Evolutionary conservation across 768 basidiomycete species (phyloP).

Genomic region (Amanita rubescens): DNA sequence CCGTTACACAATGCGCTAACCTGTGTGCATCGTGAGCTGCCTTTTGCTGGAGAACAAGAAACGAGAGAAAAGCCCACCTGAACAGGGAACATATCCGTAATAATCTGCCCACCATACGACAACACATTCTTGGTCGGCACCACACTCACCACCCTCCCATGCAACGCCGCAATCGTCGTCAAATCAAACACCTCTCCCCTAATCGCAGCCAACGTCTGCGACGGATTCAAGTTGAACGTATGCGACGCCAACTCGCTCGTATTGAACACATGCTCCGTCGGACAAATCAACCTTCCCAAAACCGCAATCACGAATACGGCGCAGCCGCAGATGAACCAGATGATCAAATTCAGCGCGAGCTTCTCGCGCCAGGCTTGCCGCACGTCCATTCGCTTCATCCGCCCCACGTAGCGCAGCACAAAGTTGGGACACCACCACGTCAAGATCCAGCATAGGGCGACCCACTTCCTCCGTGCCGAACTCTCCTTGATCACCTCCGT

Average conservation of each 20-base stretch:
- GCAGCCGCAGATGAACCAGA: constrained; percentile 89
- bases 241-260: constrained; percentile 67
- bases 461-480: constrained; percentile 80
- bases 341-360: constrained; percentile 87
- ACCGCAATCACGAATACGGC: constrained; percentile 91
- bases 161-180: constrained; percentile 54
- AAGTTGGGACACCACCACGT: constrained; percentile 89
- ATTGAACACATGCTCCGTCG: constrained; percentile 88
- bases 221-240: constrained; percentile 52
- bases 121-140: constrained; percentile 69
- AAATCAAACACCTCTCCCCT: constrained; percentile 96
- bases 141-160: constrained; percentile 62
- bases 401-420: constrained; percentile 61
- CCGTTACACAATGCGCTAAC: constrained; percentile 93
- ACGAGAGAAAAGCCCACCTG: constrained; percentile 43
- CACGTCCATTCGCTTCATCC: constrained; percentile 93
- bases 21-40: constrained; percentile 28
- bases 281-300: constrained; percentile 85
- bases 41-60: not conserved
- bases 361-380: constrained; percentile 98
- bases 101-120: constrained; percentile 67
- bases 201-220: constrained; percentile 74
- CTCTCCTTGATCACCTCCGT: constrained; percentile 82
- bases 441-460: constrained; percentile 76
- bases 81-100: constrained; percentile 85